Conservation (phyloP, 208 protist species). For the Phytomonas francai region DNA sequence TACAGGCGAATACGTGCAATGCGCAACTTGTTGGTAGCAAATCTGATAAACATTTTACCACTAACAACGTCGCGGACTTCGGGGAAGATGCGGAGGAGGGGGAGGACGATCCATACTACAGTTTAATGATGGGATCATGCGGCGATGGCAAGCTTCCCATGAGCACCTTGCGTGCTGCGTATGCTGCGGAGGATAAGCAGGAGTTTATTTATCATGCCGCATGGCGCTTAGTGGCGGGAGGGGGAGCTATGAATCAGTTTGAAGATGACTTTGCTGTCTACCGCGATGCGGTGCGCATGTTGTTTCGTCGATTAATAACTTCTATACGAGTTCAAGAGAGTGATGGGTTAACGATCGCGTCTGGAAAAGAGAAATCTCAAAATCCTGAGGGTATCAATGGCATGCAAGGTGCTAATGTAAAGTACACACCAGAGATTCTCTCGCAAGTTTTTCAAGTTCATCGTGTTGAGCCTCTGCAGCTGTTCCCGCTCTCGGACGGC, state of each 20-base stretch:
- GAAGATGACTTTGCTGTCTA: constrained; percentile 67
- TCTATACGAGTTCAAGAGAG: constrained; percentile 19
- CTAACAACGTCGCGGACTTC: no score
- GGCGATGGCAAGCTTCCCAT: no score
- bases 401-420: constrained; percentile 1
- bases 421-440: constrained; percentile 20
- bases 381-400: not conserved
- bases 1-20: no score
- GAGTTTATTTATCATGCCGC: no score
- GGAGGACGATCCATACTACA: no score
- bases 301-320: constrained; percentile 39
- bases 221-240: no score
- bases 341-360: constrained; percentile 2
- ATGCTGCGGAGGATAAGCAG: no score
- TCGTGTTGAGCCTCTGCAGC: constrained; percentile 9
- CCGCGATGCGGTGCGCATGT: constrained; percentile 21
- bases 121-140: no score
- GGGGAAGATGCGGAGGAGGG: constrained; percentile 18
- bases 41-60: no score
- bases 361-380: constrained; percentile 12
- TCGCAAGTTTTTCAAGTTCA: constrained; percentile 22
- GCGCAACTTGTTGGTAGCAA: no score
- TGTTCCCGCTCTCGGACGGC: constrained; percentile 30
- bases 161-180: constrained; percentile 73
- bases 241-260: constrained; percentile 70